Conservation (phyloP, 176 grass and related monocot species). For the Triticum aestivum region IWGSC_CS_RefSeq_v2.1 NC_057799.1:116897660-116898159, state of each 20-base stretch:
- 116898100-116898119: background rate
- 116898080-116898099: background rate
- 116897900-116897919: no score
- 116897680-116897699: background rate
- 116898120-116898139: background rate
- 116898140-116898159: background rate
- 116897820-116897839: background rate
- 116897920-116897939: background rate
- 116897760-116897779: background rate
- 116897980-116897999: background rate
- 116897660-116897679: constrained; percentile 54
- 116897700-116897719: background rate
- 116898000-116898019: background rate
- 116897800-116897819: background rate
- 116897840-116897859: background rate
- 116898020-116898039: background rate
- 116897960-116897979: background rate
- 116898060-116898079: background rate
- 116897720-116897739: background rate
- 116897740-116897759: background rate
- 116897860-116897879: background rate
- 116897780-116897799: no score
- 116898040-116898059: background rate
- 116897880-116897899: background rate
- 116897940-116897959: background rate